Conservation (phyloP, 1,284 basidiomycete genomes). For the Rhodotorula sp. region DNA sequence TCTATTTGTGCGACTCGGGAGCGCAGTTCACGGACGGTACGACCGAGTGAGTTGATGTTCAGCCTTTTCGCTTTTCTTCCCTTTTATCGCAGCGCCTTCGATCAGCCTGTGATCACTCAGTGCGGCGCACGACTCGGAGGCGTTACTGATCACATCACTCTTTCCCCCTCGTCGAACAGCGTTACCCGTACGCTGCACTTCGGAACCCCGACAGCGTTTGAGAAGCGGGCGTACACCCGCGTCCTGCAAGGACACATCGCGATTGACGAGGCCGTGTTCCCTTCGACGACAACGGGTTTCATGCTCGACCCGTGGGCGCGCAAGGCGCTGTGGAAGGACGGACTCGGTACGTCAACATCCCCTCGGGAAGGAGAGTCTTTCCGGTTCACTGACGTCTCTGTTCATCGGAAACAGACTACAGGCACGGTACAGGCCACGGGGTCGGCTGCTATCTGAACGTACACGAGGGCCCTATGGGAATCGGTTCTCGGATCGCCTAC, state of each 20-base stretch:
- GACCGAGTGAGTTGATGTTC: slow-evolving; percentile 67
- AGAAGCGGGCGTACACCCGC: slow-evolving; percentile 84
- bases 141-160: background rate
- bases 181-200: slow-evolving; percentile 66
- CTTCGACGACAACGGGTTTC: slow-evolving; percentile 75
- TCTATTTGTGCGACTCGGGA: slow-evolving; percentile 93
- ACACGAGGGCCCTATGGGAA: slow-evolving; percentile 35
- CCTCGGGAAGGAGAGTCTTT: slow-evolving; percentile 54
- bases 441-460: slow-evolving; percentile 82
- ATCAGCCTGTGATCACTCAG: no score
- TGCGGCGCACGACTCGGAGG: background rate
- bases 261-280: slow-evolving; percentile 82
- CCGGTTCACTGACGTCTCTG: background rate
- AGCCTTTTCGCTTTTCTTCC: background rate
- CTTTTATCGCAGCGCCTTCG: no score
- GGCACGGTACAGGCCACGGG: slow-evolving; percentile 76
- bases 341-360: slow-evolving; percentile 61
- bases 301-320: slow-evolving; percentile 79
- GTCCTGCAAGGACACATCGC: slow-evolving; percentile 95
- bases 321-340: slow-evolving; percentile 83
- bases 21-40: slow-evolving; percentile 88
- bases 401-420: slow-evolving; percentile 53
- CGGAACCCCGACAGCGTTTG: slow-evolving; percentile 74
- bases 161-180: background rate
- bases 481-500: slow-evolving; percentile 68